A percentile compares a stretch with the other conserved stretches of the same genome.
phyloP scores from a whole-genome alignment of 768 basidiomycete species.

The Xerocomellus chrysenteron region DNA sequence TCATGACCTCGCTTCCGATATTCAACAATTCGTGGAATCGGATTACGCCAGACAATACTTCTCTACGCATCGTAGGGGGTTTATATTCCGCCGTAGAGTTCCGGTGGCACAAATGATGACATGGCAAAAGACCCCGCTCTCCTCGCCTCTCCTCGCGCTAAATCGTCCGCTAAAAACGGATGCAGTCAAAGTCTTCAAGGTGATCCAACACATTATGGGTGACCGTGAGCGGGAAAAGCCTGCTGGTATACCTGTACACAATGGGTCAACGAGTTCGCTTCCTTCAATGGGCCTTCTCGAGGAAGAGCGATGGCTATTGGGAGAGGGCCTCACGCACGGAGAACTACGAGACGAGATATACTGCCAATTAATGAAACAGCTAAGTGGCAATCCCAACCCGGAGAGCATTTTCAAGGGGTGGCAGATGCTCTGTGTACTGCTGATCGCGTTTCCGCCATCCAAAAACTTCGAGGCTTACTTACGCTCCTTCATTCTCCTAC shows the following conservation, averaged over 20 bases:
- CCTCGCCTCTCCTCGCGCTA: conserved; percentile 71
- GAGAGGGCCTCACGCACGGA: conserved; percentile 73
- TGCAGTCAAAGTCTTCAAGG: conserved; percentile 83
- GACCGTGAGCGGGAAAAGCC: conserved; percentile 76
- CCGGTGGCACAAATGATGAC: conserved; percentile 87
- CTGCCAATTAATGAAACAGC: conserved; percentile 90
- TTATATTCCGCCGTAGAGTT: conserved; percentile 79
- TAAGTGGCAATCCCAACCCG: conserved; percentile 78
- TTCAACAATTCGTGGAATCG: conserved; percentile 82
- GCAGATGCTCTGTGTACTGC: conserved; percentile 87
- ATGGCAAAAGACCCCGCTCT: conserved; percentile 82
- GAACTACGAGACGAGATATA: conserved; percentile 93
- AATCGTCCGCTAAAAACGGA: conserved; percentile 68
- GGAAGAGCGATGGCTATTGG: conserved; percentile 84
- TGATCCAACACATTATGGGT: conserved; percentile 91
- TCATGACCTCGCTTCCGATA: conserved; percentile 76
- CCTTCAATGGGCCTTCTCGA: conserved; percentile 56
- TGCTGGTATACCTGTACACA: conserved; percentile 46
- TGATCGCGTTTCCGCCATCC: conserved; percentile 91
- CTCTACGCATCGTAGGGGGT: conserved; percentile 84
- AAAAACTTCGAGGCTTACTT: conserved; percentile 90
- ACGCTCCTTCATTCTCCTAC: conserved; percentile 72
- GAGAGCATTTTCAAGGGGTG: conserved; percentile 89
- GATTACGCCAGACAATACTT: conserved; percentile 88
- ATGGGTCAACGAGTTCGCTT: conserved; percentile 45